Conservation (phyloP, 2,329 filamentous ascomycete species). For the Hymenoscyphus repandus region DNA sequence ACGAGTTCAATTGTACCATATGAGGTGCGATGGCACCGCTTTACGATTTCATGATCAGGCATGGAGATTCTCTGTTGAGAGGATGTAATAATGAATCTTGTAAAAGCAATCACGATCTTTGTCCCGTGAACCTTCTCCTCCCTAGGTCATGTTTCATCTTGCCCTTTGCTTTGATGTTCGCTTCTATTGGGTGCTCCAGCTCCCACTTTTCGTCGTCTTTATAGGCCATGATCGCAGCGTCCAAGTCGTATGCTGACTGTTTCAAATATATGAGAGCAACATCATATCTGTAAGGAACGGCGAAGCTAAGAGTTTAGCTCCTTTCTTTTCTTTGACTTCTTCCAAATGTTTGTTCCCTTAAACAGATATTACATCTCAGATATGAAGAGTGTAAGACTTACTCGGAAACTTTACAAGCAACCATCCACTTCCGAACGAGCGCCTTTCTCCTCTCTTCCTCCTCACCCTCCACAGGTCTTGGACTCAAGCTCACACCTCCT, state of each 20-base stretch:
- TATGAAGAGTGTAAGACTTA: conserved; percentile 48
- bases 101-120: conserved; percentile 15
- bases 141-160: conserved; percentile 31
- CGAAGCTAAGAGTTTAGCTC: conserved; percentile 30
- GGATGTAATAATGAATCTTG: background rate
- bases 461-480: conserved; percentile 66
- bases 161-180: conserved; percentile 39
- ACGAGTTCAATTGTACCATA: conserved; percentile 20
- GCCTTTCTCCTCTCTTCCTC: conserved; percentile 67
- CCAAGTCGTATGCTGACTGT: conserved; percentile 61
- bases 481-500: conserved; percentile 61
- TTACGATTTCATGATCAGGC: conserved; percentile 16
- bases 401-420: conserved; percentile 69
- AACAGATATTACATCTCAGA: too few relatives aligned
- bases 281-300: conserved; percentile 48
- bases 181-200: conserved; percentile 55
- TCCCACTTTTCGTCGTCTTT: conserved; percentile 74
- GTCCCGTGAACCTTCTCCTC: conserved; percentile 28
- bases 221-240: conserved; percentile 57
- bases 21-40: conserved; percentile 13
- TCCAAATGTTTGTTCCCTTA: too few relatives aligned
- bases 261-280: conserved; percentile 71
- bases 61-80: conserved; percentile 1
- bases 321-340: background rate
- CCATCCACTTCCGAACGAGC: conserved; percentile 73